phyloP scores from a whole-genome alignment of 1,284 basidiomycete genomes.

The Sanguinoderma infundibulare region DNA sequence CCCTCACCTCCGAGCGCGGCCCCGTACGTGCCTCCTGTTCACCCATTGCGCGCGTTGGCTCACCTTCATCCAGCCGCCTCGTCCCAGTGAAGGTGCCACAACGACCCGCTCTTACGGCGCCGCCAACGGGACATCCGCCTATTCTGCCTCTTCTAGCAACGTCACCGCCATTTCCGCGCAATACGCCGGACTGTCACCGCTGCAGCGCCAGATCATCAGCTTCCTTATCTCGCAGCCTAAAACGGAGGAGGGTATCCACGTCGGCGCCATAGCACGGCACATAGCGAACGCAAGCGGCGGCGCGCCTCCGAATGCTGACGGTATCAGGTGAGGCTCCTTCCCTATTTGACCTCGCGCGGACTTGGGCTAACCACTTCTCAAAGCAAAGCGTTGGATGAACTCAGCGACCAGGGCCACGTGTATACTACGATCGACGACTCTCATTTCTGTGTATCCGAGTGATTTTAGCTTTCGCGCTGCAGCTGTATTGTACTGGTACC shows the following conservation, averaged over 20 bases:
- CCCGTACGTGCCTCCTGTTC: slow-evolving; percentile 32
- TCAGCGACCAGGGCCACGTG: slow-evolving; percentile 60
- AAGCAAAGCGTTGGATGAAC: slow-evolving; percentile 52
- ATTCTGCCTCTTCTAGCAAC: slow-evolving; percentile 31
- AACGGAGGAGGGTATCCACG: slow-evolving; percentile 52
- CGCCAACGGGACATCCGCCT: slow-evolving; percentile 33
- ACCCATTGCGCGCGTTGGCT: background rate
- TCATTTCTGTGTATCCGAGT: slow-evolving; percentile 41
- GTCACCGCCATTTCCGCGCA: slow-evolving; percentile 30
- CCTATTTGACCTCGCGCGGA: background rate
- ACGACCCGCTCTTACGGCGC: slow-evolving; percentile 7
- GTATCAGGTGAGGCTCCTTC: slow-evolving; percentile 47
- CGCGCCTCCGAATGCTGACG: slow-evolving; percentile 31
- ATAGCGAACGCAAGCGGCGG: slow-evolving; percentile 25
- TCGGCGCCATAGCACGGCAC: slow-evolving; percentile 46
- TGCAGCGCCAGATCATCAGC: slow-evolving; percentile 55
- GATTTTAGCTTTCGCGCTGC: slow-evolving; percentile 6
- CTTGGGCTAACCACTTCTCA: background rate
- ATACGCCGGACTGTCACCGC: slow-evolving; percentile 45
- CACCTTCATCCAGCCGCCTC: slow-evolving; percentile 32
- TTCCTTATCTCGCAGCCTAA: slow-evolving; percentile 43
- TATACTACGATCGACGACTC: slow-evolving; percentile 59
- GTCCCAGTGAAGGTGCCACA: slow-evolving; percentile 27
- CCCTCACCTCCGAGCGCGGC: slow-evolving; percentile 45
- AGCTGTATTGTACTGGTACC: slow-evolving; percentile 5